These are phyloP conservation scores for Cutaneotrichosporon spelunceum DNA, from an alignment of 1,284 basidiomycete genomes.

Conservation along the genomic window DNA sequence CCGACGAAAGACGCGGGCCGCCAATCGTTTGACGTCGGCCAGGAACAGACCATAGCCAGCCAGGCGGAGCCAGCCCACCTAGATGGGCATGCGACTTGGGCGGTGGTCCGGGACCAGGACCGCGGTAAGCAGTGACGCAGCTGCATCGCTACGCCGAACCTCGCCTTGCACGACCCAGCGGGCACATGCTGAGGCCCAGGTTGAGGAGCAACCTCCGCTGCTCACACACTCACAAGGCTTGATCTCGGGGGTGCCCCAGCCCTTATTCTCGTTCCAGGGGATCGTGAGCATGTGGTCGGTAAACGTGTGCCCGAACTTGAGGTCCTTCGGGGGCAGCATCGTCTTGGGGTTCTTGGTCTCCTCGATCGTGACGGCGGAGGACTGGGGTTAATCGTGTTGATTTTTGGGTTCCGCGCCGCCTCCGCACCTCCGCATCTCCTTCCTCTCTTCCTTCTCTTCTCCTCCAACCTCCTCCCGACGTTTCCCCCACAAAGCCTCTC, in stretches of 20 bases:
- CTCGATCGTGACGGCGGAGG: conserved; percentile 56
- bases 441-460: conserved; percentile 27
- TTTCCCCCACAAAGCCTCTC: not conserved
- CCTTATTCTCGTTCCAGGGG: conserved; percentile 67
- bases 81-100: no score
- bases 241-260: conserved; percentile 82
- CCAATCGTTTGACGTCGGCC: no score
- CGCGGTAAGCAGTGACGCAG: no score
- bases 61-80: not conserved
- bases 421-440: not conserved
- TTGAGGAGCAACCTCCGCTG: no score
- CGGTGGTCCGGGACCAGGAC: no score
- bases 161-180: no score
- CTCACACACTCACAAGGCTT: conserved; percentile 71
- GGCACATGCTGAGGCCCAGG: no score
- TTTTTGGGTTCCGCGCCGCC: not conserved
- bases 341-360: conserved; percentile 53
- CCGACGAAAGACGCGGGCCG: no score
- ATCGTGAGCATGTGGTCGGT: conserved; percentile 92
- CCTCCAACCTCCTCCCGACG: conserved; percentile 46
- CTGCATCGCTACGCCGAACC: no score
- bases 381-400: conserved; percentile 44
- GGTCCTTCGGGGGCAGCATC: conserved; percentile 48
- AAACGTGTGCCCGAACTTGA: conserved; percentile 58
- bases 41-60: not conserved